Base-by-base conservation (phyloP, 1,139 yeast species). In the Candida dubliniensis region DNA sequence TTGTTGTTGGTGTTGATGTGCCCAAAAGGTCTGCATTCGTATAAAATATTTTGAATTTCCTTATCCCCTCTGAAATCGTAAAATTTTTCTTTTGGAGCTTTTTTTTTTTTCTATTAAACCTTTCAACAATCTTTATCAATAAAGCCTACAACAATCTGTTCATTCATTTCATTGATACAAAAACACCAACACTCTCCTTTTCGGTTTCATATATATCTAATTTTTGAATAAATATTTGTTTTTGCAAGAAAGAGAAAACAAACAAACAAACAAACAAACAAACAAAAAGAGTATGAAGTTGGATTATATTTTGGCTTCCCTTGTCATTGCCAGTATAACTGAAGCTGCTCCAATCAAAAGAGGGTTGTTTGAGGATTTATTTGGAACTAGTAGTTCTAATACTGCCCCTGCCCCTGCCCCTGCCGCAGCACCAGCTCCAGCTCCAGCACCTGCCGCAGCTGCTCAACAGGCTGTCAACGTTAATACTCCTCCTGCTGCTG, bases 321-420 rank as follows among this genome's bases (percentile, higher is more conserved):
- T 47, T 34, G 45, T 49, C 6, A 36, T 45, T 25, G 42, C 47
- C n/a, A 30, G 48, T 9, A 38, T 42, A 24, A 31, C 51, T 31
- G 45, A 49, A n/a, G 51, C 52, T 11, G 50, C 52, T 33, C 52
- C 58, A 2, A 55, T 58, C 5, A 36, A 51, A 30, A 40, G 54
- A 44, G 58, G 60, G 2, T 44, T 47, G 25, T 47, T 55, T 11
- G 53, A 45, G 30, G 49, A 48, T 9, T 48, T 59, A 33, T 42
- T 58, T 27, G 53, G 56, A 14, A 26, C 39, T 7, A 42, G 34
- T 34, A 15, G 37, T 13, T 31, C 48, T 13, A 43, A 48, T 15
- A 35, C 45, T 11, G 25, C 52, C 15, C 12, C 40, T 13, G 44
- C 48, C 18, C 37, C 41, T 7, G 34, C 45, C 8, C 30, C 43